Evolutionary conservation across 345 rosid species (phyloP), one percentile per base, ranked within the genome.

Genomic region (Heritiera fomes): DNA sequence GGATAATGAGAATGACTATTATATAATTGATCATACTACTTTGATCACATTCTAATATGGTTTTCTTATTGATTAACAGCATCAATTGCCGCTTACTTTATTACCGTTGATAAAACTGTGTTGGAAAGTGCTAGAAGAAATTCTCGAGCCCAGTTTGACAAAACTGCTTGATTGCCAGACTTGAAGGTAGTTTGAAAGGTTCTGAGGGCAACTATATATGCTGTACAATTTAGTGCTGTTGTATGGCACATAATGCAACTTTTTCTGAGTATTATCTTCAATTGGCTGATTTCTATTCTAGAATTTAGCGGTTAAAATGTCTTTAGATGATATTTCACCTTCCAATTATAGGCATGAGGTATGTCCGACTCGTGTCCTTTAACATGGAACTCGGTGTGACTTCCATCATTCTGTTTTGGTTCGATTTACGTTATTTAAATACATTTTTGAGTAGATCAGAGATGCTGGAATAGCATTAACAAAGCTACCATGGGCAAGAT

Each of bases 41-140:
- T 18, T 76, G 15, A 4, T 28, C 28, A n/a, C 6, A 12, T 23
- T 3, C 28, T 77, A 60, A 8, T 45, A 23, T 43, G 20, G 17
- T 28, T 67, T 30, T 70, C 28, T 34, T 71, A 20, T 73, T 71
- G 43, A 55, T 80, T 23, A 47, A 87, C 91, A 89, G 92, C 88
- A 0, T 85, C 94, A 3, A 80, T 90, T 40, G 85, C 94, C n/a
- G 66, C 91, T 0, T 90, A 84, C 85, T 90, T 90, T 78, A 83
- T 90, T 79, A 87, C 91, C 46, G 94, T 86, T 23, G 94, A 90
- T 82, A 90, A 87, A 76, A 83, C 91, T 8, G 87, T 87, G 49
- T 76, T 90, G 82, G 90, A 80, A 61, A 84, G 92, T 49, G 92
- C 94, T 59, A 85, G 92, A 80, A 86, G 82, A 68, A 87, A 89